Percentiles rank a stretch among this genome's conserved stretches.
These are phyloP conservation scores for Colletotrichum sp. DNA, from an alignment of 2,329 filamentous ascomycete species.

Conservation along the genomic window DNA sequence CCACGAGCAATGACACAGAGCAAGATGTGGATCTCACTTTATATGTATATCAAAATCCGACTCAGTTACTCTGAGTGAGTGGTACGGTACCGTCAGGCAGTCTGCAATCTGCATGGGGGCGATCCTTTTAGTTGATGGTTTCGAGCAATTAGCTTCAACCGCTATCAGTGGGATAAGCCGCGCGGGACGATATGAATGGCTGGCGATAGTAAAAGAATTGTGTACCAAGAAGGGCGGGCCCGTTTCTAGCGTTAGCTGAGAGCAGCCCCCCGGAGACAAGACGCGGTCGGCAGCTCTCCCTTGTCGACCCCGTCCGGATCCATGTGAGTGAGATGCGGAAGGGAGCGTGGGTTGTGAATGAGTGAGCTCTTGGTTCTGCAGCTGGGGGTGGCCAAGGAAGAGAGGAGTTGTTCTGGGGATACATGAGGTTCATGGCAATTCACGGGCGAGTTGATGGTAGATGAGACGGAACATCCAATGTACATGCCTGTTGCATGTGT, in stretches of 20 bases:
- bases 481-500: neutral
- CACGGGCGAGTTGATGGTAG: neutral
- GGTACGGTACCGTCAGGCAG: neutral
- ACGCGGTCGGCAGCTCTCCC: neutral
- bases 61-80: neutral
- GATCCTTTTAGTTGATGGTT: conserved; percentile 19
- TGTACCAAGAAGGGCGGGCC: neutral
- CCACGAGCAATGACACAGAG: neutral
- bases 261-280: neutral
- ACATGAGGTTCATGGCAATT: neutral
- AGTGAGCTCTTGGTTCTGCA: neutral
- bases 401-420: neutral
- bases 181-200: conserved; percentile 15
- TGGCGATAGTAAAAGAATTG: conserved; percentile 11
- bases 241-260: neutral
- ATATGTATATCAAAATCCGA: neutral
- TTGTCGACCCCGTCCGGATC: neutral
- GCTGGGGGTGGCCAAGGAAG: neutral
- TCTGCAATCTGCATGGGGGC: neutral
- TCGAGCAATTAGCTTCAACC: conserved; percentile 13
- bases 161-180: conserved; percentile 21
- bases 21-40: neutral
- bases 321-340: neutral
- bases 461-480: neutral
- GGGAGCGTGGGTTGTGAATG: neutral